Conservation (phyloP, 139 green algal genomes). For the Coelastrella sp. region DNA sequence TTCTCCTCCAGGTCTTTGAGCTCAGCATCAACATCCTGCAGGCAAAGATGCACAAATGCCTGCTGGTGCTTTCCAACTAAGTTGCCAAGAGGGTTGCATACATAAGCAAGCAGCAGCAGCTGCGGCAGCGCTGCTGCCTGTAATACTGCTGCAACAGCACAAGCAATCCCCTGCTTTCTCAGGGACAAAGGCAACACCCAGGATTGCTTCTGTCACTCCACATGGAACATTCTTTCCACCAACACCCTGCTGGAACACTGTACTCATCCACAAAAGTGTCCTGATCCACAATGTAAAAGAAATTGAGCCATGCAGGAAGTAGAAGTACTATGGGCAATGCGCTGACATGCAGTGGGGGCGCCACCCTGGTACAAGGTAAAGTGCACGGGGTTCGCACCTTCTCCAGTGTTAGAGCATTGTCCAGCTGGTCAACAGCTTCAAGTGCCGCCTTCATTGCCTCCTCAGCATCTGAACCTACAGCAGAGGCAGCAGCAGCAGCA, state of each 20-base stretch:
- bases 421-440: constrained; percentile 47
- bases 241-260: not conserved
- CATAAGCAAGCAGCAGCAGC: not conserved
- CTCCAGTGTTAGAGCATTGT: constrained; percentile 35
- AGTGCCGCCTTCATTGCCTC: constrained; percentile 41
- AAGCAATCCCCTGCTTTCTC: too few relatives aligned
- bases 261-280: not conserved
- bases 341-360: too few relatives aligned
- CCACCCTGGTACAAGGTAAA: not conserved
- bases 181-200: too few relatives aligned
- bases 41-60: not conserved
- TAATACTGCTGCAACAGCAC: too few relatives aligned
- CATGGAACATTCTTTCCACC: not conserved
- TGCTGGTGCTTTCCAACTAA: too few relatives aligned
- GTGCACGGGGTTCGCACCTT: not conserved
- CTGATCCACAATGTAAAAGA: not conserved
- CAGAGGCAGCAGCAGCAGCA: not conserved
- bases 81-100: too few relatives aligned
- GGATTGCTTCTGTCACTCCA: too few relatives aligned
- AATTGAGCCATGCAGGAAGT: too few relatives aligned
- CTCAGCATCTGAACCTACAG: constrained; percentile 40
- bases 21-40: constrained; percentile 43
- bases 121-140: too few relatives aligned
- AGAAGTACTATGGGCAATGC: too few relatives aligned
- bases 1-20: constrained; percentile 7